These are phyloP conservation scores for Umbelopsis sp. DNA, from an alignment of 192 early-diverging fungal genomes.

Conservation along the genomic window DNA sequence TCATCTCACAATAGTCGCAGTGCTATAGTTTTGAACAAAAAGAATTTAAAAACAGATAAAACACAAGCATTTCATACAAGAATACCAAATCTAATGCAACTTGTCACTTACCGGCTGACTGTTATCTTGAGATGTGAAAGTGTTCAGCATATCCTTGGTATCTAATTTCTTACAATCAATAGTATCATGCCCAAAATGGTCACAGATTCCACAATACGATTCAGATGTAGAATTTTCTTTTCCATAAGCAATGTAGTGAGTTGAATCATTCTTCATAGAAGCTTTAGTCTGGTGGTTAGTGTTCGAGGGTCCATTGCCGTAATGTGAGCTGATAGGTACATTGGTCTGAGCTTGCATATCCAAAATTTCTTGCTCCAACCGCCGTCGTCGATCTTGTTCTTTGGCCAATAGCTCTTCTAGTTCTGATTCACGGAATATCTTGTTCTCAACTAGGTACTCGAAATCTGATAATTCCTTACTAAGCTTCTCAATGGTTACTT, in stretches of 20 bases:
- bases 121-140: background rate
- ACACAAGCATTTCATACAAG: background rate
- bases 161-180: background rate
- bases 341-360: background rate
- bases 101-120: background rate
- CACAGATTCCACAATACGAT: background rate
- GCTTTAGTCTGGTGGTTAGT: background rate
- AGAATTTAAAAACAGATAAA: too few species aligned
- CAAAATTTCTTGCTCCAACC: background rate
- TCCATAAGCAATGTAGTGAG: background rate
- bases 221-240: background rate
- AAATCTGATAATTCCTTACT: conserved; percentile 4
- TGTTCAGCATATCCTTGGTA: background rate
- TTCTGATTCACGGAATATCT: conserved; percentile 11
- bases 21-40: background rate
- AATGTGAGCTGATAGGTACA: background rate
- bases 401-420: background rate
- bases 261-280: background rate
- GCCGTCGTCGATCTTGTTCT: background rate
- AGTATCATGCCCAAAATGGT: background rate
- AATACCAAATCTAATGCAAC: too few species aligned
- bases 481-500: background rate
- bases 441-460: background rate
- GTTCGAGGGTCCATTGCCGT: background rate
- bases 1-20: background rate